Evolutionary conservation across 2,329 filamentous ascomycete genomes (phyloP).

Genomic region (Talaromyces sp.): DNA sequence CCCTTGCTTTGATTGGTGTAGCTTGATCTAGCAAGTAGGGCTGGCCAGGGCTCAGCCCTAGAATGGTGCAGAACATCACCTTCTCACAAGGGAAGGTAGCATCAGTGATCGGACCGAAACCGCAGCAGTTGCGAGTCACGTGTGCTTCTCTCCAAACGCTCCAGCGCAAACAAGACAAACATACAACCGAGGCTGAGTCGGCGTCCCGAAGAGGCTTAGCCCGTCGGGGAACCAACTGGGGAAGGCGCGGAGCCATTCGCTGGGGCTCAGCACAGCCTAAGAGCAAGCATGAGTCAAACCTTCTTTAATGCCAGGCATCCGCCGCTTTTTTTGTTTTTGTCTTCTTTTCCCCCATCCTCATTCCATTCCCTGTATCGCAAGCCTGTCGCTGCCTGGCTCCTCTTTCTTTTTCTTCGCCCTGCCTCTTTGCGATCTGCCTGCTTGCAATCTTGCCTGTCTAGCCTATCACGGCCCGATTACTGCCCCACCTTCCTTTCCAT

Average conservation of each 20-base stretch:
- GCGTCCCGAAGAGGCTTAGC: constrained; percentile 10
- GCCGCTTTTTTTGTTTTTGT: not conserved
- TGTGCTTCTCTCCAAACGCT: not conserved
- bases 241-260: not conserved
- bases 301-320: not conserved
- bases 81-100: no score
- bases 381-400: not conserved
- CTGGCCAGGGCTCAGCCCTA: not conserved
- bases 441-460: not conserved
- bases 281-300: not conserved
- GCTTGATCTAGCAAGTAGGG: not conserved
- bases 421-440: not conserved
- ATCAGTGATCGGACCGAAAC: no score
- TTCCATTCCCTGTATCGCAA: not conserved
- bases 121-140: no score
- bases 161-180: not conserved
- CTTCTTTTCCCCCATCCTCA: not conserved
- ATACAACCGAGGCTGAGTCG: constrained; percentile 1
- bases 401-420: not conserved
- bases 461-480: not conserved
- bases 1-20: not conserved
- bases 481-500: not conserved
- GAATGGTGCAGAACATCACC: not conserved
- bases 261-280: not conserved
- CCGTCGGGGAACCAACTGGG: constrained; percentile 11